These are phyloP conservation scores for Bullera alba DNA, from an alignment of 768 basidiomycete genomes.

Conservation along the genomic window DNA sequence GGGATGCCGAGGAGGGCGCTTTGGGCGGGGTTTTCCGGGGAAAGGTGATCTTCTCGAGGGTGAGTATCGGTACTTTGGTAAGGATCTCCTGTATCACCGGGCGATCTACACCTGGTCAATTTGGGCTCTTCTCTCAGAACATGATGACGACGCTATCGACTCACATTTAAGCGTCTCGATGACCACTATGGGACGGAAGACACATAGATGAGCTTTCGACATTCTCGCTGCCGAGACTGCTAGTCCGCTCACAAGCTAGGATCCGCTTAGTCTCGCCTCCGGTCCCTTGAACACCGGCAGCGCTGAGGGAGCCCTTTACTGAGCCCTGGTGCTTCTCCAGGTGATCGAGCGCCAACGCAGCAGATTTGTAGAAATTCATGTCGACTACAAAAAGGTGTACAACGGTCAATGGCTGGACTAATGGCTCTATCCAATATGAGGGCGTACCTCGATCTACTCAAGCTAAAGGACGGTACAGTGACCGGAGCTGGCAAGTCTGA, in stretches of 20 bases:
- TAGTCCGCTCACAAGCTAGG: conserved; percentile 35
- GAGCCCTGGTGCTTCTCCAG: conserved; percentile 86
- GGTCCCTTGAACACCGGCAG: conserved; percentile 42
- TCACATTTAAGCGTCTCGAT: conserved; percentile 95
- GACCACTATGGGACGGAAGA: conserved; percentile 51
- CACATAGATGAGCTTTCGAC: conserved; percentile 4
- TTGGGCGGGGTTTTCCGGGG: conserved; percentile 45
- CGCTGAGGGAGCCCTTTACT: conserved; percentile 72
- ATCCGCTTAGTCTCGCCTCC: conserved; percentile 40
- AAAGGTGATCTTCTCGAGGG: conserved; percentile 68
- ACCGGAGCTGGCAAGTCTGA: background rate
- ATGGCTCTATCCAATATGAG: background rate
- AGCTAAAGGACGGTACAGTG: background rate
- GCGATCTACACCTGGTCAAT: conserved; percentile 58
- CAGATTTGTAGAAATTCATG: conserved; percentile 97
- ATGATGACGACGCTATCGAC: conserved; percentile 1
- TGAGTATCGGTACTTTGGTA: conserved; percentile 59
- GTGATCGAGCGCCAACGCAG: conserved; percentile 72
- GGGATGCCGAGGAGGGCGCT: conserved; percentile 53
- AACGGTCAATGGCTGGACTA: background rate
- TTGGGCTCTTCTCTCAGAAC: conserved; percentile 27
- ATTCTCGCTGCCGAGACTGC: conserved; percentile 4
- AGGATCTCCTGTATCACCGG: conserved; percentile 66
- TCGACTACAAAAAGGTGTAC: background rate
- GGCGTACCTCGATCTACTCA: background rate